Conservation (phyloP, 345 rosid genomes). For the Lepidium didymum region DNA sequence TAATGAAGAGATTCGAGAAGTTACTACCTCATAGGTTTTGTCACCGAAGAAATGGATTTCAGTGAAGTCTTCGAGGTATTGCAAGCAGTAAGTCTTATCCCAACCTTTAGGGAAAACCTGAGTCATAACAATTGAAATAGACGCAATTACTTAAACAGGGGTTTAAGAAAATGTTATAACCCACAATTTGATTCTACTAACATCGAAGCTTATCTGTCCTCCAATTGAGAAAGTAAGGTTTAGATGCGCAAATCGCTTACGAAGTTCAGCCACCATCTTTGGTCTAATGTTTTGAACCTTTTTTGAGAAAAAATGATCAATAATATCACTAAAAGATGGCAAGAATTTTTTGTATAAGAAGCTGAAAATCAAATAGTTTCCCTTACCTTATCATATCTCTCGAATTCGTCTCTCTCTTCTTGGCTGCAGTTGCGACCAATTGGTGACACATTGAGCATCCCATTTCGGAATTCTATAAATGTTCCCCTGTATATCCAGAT, state of each 20-base stretch:
- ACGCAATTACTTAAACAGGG: background rate
- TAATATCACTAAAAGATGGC: background rate
- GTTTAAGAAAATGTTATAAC: background rate
- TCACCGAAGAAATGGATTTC: conserved; percentile 99
- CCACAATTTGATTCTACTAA: conserved; percentile 29
- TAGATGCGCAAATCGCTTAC: conserved; percentile 83
- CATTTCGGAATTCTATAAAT: conserved; percentile 92
- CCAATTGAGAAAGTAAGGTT: conserved; percentile 95
- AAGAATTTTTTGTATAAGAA: background rate
- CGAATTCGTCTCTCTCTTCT: conserved; percentile 97
- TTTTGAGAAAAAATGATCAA: conserved; percentile 32
- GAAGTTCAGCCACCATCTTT: conserved; percentile 76
- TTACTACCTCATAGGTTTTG: conserved; percentile 82
- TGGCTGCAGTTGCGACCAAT: conserved; percentile 99
- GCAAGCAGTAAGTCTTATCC: conserved; percentile 98
- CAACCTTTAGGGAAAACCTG: conserved; percentile 96
- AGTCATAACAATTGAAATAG: background rate
- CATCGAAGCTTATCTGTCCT: conserved; percentile 98
- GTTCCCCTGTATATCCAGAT: conserved; percentile 60
- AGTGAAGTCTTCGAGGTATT: conserved; percentile 61
- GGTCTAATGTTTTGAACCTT: conserved; percentile 80
- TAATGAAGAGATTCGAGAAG: background rate
- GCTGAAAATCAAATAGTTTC: background rate
- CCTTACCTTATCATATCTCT: conserved; percentile 82
- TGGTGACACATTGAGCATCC: conserved; percentile 96